Evolutionary conservation across 768 basidiomycete species (phyloP).

Genomic region (Pleurotus giganteus): DNA sequence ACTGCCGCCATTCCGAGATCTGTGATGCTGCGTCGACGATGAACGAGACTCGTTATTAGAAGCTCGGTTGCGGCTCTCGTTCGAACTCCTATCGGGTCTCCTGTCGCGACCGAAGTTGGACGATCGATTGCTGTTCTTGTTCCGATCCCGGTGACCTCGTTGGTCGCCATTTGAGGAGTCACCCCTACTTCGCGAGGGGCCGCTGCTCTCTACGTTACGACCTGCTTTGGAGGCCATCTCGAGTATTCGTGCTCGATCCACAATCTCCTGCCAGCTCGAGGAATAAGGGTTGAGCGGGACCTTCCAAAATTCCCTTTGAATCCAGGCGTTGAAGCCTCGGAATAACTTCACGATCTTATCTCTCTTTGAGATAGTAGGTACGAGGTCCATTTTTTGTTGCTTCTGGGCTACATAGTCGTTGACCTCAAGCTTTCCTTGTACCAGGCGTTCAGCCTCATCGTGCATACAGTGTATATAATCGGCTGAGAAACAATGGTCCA

Average conservation of each 20-base stretch:
- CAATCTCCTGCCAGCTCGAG: constrained; percentile 20
- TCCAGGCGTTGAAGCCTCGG: constrained; percentile 22
- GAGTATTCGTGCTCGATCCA: constrained; percentile 23
- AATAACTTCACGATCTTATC: constrained; percentile 31
- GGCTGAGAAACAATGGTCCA: constrained; percentile 35
- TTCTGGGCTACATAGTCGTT: constrained; percentile 30
- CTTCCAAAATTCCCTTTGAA: constrained; percentile 27
- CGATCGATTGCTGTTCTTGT: not conserved
- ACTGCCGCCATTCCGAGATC: not conserved
- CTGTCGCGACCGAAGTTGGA: not conserved
- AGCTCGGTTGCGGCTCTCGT: not conserved
- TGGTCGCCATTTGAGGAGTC: not conserved
- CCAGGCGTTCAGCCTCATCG: constrained; percentile 16
- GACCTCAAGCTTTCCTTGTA: constrained; percentile 25
- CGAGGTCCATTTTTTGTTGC: constrained; percentile 27
- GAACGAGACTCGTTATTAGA: not conserved
- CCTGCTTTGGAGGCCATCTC: constrained; percentile 22
- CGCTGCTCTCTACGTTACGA: not conserved
- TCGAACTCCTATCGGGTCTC: not conserved
- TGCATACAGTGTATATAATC: constrained; percentile 15
- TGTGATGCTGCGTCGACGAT: not conserved
- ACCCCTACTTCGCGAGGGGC: not conserved
- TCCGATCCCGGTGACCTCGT: no score
- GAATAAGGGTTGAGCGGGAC: constrained; percentile 24
- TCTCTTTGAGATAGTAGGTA: constrained; percentile 22